A percentile compares a stretch with the other conserved stretches of the same genome.
These are phyloP conservation scores for Arthrobotrys pseudoclavata DNA, from an alignment of 2,329 filamentous ascomycete genomes.

Conservation along the genomic window DNA sequence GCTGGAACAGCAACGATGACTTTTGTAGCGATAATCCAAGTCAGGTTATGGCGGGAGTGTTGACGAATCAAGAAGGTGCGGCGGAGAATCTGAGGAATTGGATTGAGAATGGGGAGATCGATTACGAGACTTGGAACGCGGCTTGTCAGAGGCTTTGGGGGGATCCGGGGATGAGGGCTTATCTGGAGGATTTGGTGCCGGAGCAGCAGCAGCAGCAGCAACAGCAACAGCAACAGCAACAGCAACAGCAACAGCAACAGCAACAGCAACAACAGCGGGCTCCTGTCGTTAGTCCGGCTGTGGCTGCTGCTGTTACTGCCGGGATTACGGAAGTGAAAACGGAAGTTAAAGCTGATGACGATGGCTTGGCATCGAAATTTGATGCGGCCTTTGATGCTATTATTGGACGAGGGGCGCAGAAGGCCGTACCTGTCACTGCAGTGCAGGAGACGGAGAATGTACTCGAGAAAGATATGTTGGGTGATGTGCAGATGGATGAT, in stretches of 20 bases:
- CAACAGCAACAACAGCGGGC: not conserved
- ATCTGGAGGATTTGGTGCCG: conserved; percentile 42
- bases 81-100: conserved; percentile 49
- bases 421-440: not conserved
- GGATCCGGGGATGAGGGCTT: conserved; percentile 43
- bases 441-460: not conserved
- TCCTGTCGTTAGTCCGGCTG: not conserved
- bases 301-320: not conserved
- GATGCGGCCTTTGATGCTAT: conserved; percentile 57
- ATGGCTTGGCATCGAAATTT: conserved; percentile 48
- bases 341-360: conserved; percentile 27
- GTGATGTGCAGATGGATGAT: conserved; percentile 39
- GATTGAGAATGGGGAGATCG: conserved; percentile 50
- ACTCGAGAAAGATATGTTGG: not conserved
- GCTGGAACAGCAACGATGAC: conserved; percentile 53
- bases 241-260: not conserved
- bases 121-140: conserved; percentile 49
- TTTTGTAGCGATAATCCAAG: conserved; percentile 45
- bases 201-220: conserved; percentile 19
- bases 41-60: conserved; percentile 43
- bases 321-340: not conserved
- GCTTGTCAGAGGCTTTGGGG: conserved; percentile 55
- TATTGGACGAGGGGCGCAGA: conserved; percentile 29
- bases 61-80: conserved; percentile 46
- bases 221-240: not conserved